Evolutionary conservation across 1,284 basidiomycete species (phyloP), one percentile per base, ranked within the genome.

Genomic region (Cryptococcus sp.): DNA sequence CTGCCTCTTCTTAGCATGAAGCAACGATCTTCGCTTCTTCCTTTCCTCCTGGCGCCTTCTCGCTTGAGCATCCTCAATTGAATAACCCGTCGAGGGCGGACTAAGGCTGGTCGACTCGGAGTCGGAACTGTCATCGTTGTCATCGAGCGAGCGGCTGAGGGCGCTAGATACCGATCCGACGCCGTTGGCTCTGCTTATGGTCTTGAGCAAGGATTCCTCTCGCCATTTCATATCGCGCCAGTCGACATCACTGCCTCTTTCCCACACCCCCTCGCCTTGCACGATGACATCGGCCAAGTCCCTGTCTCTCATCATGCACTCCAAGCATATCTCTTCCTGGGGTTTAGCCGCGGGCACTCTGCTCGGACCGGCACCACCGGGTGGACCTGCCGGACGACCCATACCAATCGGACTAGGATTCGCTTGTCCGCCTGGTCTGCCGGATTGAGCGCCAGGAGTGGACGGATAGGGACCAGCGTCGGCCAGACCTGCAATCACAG

Each of bases 281-380:
- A 97, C 95, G 73, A 89, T 85, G 27, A 99, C 91, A 77, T 97
- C 95, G 39, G 90, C 92, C 89, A 99, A 93, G 75, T 99, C 95
- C 72, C 95, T 88, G 80, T 99, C 95, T 46, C 95, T 88, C 95
- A 99, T 99, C 70, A 96, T 91, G 77, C 95, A 99, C 80, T 99
- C 95, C 50, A 98, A 83, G 71, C 95, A 99, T 46, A 98, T 82
- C 76, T 97, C 93, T 50, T 80, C 80, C 51, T 72, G 73, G 10
- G 55, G 61, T 39, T 50, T 56, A 5, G 17, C 19, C 38, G 35
- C 50, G 27, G 52, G 58, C 15, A 50, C 50, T 49, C 50, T 38
- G 30, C 15, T 47, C 20, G 50, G 50, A 19, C 47, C 47, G 22
- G 58, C 53, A 17, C 50, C 50, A 35, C 30, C 22, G 42, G 49